phyloP scores from a whole-genome alignment of 2,329 filamentous ascomycete species.

The Calycina herbarum region DNA sequence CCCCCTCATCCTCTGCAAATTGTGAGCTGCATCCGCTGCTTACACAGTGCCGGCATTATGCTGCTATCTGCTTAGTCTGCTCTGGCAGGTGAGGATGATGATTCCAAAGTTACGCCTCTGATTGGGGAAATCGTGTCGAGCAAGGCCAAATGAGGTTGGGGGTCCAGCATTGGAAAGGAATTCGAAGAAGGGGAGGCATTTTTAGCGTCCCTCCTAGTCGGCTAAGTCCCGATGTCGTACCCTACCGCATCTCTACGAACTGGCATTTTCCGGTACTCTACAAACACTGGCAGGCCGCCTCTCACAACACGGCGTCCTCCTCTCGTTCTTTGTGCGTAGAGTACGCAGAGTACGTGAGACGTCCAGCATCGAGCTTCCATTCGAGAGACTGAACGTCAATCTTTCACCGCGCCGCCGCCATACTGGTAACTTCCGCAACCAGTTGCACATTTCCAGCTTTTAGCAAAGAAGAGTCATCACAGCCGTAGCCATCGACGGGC shows the following conservation, averaged over 20 bases:
- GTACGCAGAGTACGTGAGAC: neutral
- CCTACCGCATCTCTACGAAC: neutral
- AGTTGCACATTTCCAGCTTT: neutral
- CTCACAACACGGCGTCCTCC: neutral
- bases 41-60: neutral
- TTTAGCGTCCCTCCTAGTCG: neutral
- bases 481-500: neutral
- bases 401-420: neutral
- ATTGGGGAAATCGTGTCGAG: neutral
- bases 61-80: neutral
- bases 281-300: neutral
- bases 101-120: neutral
- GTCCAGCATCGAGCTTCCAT: neutral
- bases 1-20: neutral
- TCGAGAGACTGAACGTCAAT: neutral
- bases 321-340: neutral
- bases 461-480: neutral
- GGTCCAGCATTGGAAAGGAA: too few species aligned
- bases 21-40: neutral
- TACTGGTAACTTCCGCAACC: neutral
- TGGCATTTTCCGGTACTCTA: neutral
- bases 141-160: neutral
- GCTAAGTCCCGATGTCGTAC: neutral
- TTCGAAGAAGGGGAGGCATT: neutral
- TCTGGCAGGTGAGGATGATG: neutral